Percentiles rank a stretch among this genome's conserved stretches.
phyloP scores from a whole-genome alignment of 2,329 filamentous ascomycete genomes.

The Fusarium verticillioides region DNA sequence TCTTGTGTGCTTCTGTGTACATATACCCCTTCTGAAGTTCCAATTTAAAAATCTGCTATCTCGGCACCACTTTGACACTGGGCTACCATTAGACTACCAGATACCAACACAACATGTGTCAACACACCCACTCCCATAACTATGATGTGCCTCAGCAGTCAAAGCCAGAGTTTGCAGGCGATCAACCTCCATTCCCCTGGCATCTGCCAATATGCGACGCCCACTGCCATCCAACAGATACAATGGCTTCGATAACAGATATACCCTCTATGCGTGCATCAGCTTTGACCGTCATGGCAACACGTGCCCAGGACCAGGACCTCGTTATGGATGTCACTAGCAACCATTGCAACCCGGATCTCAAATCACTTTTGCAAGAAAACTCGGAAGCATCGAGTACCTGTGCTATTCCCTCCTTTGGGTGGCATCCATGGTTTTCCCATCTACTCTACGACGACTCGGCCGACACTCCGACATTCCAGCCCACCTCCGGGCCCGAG shows the following conservation, averaged over 20 bases:
- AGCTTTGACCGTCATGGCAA: constrained; percentile 80
- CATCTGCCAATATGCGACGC: constrained; percentile 78
- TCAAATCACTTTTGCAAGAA: not conserved
- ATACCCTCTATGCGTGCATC: constrained; percentile 75
- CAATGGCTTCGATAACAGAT: constrained; percentile 67
- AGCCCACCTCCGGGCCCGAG: constrained; percentile 36
- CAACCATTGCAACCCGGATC: constrained; percentile 60
- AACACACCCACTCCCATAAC: constrained; percentile 15
- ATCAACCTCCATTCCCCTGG: constrained; percentile 69
- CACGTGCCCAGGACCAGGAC: constrained; percentile 77
- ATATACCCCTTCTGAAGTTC: not conserved
- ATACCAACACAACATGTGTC: constrained; percentile 12
- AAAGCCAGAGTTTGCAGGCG: not conserved
- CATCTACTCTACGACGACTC: constrained; percentile 77
- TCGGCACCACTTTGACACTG: not conserved
- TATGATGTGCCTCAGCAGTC: constrained; percentile 5
- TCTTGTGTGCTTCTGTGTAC: not conserved
- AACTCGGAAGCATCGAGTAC: not conserved
- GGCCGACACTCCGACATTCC: constrained; percentile 51
- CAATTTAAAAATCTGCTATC: not conserved
- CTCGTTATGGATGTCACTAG: constrained; percentile 73
- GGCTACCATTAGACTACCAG: not conserved
- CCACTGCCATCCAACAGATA: constrained; percentile 87
- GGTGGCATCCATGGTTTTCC: constrained; percentile 90
- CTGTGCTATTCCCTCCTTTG: constrained; percentile 74